These are phyloP conservation scores for Rhodotorula diobovata DNA, from an alignment of 768 basidiomycete species.

Conservation along the genomic window DNA sequence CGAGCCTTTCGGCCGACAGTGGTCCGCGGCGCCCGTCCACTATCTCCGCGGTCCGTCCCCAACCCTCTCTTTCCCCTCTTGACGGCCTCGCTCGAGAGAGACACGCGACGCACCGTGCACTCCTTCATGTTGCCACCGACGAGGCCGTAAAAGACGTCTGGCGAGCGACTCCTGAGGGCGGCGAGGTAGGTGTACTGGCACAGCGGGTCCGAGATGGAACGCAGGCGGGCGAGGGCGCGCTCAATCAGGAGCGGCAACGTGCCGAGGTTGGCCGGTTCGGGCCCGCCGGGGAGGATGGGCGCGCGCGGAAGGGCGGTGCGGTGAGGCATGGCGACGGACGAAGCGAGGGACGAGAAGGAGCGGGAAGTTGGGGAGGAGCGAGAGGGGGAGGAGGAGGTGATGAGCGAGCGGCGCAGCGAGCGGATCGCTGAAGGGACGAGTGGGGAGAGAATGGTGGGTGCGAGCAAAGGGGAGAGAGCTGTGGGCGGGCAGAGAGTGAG, in stretches of 20 bases:
- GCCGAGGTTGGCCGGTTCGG: conserved; percentile 8
- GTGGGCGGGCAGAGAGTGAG: background rate
- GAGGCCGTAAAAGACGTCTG: conserved; percentile 70
- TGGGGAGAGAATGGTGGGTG: conserved; percentile 1
- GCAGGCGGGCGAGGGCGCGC: conserved; percentile 38
- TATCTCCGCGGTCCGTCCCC: no score
- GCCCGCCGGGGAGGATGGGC: background rate
- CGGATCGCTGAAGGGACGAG: background rate
- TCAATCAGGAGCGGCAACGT: conserved; percentile 33
- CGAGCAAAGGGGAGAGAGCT: background rate
- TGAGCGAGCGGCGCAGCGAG: background rate
- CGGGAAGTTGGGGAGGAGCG: background rate
- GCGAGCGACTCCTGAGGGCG: conserved; percentile 67
- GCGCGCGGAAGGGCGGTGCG: background rate
- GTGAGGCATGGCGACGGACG: background rate
- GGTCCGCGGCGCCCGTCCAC: no score
- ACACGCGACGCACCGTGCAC: conserved; percentile 49
- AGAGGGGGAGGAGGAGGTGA: background rate
- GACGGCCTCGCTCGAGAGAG: background rate
- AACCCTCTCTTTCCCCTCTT: no score
- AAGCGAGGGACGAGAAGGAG: background rate
- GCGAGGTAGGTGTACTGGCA: conserved; percentile 84
- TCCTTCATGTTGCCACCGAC: conserved; percentile 62
- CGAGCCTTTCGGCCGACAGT: no score
- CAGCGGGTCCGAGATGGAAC: conserved; percentile 45